Evolutionary conservation across 148 eudicot species (phyloP).

Genomic region (Camellia sinensis): DNA sequence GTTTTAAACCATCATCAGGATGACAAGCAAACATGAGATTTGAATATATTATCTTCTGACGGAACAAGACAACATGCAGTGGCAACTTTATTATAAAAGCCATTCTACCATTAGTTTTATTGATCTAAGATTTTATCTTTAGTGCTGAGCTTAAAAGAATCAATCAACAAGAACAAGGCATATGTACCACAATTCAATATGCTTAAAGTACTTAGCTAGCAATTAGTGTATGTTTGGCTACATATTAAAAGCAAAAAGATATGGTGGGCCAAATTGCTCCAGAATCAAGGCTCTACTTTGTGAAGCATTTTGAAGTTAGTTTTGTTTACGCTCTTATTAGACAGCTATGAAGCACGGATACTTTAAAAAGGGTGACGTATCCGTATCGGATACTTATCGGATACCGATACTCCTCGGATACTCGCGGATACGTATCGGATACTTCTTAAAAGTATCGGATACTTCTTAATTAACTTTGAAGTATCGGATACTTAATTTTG

Average conservation of each 20-base stretch:
- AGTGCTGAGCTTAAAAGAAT: neutral
- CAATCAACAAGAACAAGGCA: neutral
- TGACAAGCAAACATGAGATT: neutral
- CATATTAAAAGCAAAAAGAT: neutral
- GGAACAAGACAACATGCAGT: neutral
- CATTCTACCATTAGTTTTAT: neutral
- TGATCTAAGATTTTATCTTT: neutral
- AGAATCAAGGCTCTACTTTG: neutral
- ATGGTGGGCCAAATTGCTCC: neutral
- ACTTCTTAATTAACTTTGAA: too few relatives aligned
- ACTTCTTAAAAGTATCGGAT: too few relatives aligned
- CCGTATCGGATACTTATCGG: too few relatives aligned
- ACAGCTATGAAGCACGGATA: too few relatives aligned
- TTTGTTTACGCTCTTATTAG: conserved; percentile 2
- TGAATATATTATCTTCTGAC: neutral
- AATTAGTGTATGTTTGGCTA: neutral
- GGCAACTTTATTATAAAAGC: neutral
- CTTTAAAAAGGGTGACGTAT: too few relatives aligned
- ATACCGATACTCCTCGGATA: too few relatives aligned
- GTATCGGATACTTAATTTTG: too few relatives aligned
- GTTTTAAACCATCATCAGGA: neutral
- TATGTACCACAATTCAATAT: neutral
- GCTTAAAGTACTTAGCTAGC: neutral
- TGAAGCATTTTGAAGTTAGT: neutral
- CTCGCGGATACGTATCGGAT: too few relatives aligned